Percentiles rank a stretch among this genome's conserved stretches.
Evolutionary conservation across 2,329 filamentous ascomycete species (phyloP).

Genomic region (Pseudogymnoascus sp.): DNA sequence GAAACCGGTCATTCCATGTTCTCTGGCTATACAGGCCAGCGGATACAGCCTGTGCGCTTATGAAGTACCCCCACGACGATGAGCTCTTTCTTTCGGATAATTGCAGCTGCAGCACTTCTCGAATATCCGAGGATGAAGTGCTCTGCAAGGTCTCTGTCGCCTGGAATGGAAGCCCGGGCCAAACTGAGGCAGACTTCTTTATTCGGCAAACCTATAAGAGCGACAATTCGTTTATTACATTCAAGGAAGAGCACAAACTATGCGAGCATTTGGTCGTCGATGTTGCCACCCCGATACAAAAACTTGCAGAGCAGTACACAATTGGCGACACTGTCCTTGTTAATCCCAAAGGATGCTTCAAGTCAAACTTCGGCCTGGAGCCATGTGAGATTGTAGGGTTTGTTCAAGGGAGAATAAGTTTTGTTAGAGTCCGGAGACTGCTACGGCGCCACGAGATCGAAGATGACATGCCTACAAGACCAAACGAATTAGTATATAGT

Average conservation of each 20-base stretch:
- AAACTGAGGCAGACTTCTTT: slow-evolving; percentile 40
- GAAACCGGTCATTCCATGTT: slow-evolving; percentile 45
- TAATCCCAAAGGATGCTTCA: slow-evolving; percentile 32
- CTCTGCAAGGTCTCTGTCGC: slow-evolving; percentile 48
- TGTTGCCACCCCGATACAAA: slow-evolving; percentile 13
- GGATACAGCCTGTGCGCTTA: slow-evolving; percentile 60
- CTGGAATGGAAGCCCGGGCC: slow-evolving; percentile 43
- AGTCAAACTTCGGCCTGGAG: slow-evolving; percentile 38
- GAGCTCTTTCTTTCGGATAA: slow-evolving; percentile 72
- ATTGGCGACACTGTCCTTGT: slow-evolving; percentile 49
- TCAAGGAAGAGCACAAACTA: slow-evolving; percentile 44
- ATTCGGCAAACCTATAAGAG: slow-evolving; percentile 61
- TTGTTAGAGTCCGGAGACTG: slow-evolving; percentile 42
- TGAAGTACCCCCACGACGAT: slow-evolving; percentile 60
- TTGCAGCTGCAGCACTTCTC: slow-evolving; percentile 51
- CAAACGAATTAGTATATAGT: slow-evolving; percentile 48
- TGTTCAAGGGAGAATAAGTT: slow-evolving; percentile 21
- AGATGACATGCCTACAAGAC: slow-evolving; percentile 12
- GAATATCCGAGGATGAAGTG: slow-evolving; percentile 47
- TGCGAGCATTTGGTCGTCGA: slow-evolving; percentile 37
- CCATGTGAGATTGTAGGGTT: slow-evolving; percentile 49
- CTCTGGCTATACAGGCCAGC: slow-evolving; percentile 65
- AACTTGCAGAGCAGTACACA: slow-evolving; percentile 27
- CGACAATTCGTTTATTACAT: slow-evolving; percentile 52
- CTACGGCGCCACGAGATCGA: slow-evolving; percentile 39